phyloP scores from a whole-genome alignment of 805 yeast species.

The Jamesozyma gamospora region DNA sequence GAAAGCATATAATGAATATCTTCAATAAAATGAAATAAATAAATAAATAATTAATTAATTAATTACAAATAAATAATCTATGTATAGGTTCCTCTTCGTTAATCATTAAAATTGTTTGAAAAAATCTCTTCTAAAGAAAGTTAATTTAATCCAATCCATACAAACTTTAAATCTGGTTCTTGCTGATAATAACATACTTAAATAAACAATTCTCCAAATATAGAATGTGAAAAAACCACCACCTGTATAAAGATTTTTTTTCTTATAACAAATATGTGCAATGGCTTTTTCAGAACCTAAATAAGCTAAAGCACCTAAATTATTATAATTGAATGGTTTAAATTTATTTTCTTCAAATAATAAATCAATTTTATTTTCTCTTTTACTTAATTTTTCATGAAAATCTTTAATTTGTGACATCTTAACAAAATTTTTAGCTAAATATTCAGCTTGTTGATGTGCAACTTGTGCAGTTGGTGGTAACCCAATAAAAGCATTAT shows the following conservation, averaged over 20 bases:
- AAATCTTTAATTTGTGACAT: conserved; percentile 32
- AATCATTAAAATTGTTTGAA: conserved; percentile 55
- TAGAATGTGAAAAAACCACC: conserved; percentile 84
- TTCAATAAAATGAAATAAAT: conserved; percentile 1
- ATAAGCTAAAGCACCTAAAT: conserved; percentile 89
- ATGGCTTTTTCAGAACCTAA: conserved; percentile 90
- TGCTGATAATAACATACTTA: conserved; percentile 79
- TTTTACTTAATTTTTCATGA: conserved; percentile 30
- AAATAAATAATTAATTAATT: background rate
- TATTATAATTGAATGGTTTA: conserved; percentile 68
- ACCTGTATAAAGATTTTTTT: conserved; percentile 70
- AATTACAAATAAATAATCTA: background rate
- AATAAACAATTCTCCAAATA: conserved; percentile 88
- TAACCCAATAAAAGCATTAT: conserved; percentile 77
- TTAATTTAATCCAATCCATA: conserved; percentile 82
- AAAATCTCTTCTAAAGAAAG: conserved; percentile 86
- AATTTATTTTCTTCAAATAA: conserved; percentile 38
- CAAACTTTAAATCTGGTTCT: conserved; percentile 79
- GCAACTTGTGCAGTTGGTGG: conserved; percentile 98
- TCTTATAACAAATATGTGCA: conserved; percentile 77
- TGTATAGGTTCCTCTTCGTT: background rate
- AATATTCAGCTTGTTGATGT: conserved; percentile 79
- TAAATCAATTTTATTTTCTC: conserved; percentile 33
- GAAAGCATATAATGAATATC: too few species aligned
- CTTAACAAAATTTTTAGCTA: conserved; percentile 63